Base-by-base conservation (phyloP, 805 yeast species). In the Saturnispora quitensis region DNA sequence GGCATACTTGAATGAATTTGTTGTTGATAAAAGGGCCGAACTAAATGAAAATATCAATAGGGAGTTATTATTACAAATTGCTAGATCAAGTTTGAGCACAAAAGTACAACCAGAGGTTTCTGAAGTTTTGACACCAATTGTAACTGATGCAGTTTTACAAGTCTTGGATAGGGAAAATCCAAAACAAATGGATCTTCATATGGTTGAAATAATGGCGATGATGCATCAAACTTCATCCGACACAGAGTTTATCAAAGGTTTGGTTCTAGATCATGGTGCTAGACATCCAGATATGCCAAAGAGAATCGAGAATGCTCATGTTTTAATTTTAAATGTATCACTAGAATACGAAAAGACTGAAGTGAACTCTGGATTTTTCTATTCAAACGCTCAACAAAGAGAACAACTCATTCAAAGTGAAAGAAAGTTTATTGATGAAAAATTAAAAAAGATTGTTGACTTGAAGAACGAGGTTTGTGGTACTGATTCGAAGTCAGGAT, bases 281-380 rank as follows among this genome's bases (percentile, higher is more conserved):
- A 81, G 99, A 67, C 99, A 93, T 74, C 99, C 99, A 45, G 99
- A 93, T 69, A 93, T 93, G 99, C 99, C 99, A 53, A 86, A 82
- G 58, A 72, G 82, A 51, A 84, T 93, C 18, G 78, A 80, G 57
- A 88, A 93, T 67, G 97, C 97, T 2, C 74, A 80, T 62, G 82
- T 93, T 34, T 76, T 93, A 64, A 93, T 88, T 50, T 77, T 93
- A 61, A 93, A 93, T 67, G 99, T 93, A 44, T 87, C 96, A 5
- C 74, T 93, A 60, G 99, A 93, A 70, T 93, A 93, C 68, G 99
- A 93, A 67, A 93, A 93, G 74, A 89, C 97, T 43, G 99, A 93
- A 73, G 97, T 93, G 49, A 93, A 93, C 71, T 86, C 96, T 2
- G 90, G 97, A 12, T 93, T 93, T 68, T 93, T 81, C 72, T 93